Percentiles rank a stretch among this genome's conserved stretches.
These are phyloP conservation scores for Senna siamea DNA, from an alignment of 306 rosid genomes.

Conservation along the genomic window DNA sequence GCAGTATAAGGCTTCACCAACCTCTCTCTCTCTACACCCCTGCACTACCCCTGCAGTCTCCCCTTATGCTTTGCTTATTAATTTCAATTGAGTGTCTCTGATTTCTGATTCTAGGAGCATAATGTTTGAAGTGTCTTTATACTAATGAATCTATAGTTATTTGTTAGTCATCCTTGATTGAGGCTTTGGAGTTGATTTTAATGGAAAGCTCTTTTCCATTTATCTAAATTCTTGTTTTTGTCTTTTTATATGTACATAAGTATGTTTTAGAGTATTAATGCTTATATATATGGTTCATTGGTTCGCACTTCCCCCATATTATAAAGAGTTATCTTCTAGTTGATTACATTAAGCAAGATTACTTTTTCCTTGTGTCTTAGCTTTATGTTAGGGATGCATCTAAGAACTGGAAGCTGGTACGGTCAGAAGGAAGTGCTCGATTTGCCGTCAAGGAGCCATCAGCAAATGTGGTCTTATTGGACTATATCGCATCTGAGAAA, in stretches of 20 bases:
- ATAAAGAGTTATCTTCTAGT: slow-evolving; percentile 26
- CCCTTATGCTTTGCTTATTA: not conserved
- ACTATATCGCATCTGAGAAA: slow-evolving; percentile 76
- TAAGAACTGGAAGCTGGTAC: slow-evolving; percentile 80
- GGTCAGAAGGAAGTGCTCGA: slow-evolving; percentile 64
- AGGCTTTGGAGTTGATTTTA: not conserved
- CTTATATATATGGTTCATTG: not conserved
- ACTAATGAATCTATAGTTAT: not conserved
- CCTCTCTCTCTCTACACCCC: not conserved
- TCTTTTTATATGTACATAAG: not conserved
- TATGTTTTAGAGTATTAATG: slow-evolving; percentile 1
- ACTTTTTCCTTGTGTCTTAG: slow-evolving; percentile 50
- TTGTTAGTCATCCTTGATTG: not conserved
- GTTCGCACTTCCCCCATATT: slow-evolving; percentile 2
- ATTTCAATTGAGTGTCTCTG: not conserved
- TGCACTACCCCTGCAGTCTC: not conserved
- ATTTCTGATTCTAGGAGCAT: not conserved
- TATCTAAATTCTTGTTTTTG: not conserved
- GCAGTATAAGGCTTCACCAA: not conserved
- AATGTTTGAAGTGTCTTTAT: not conserved
- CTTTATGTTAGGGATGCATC: slow-evolving; percentile 83
- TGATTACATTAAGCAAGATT: slow-evolving; percentile 38
- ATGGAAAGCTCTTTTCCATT: not conserved
- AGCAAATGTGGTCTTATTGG: slow-evolving; percentile 79
- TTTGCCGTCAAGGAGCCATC: slow-evolving; percentile 77